Conservation (phyloP, 805 yeast species). For the Tetrapisispora namnaoensis region DNA sequence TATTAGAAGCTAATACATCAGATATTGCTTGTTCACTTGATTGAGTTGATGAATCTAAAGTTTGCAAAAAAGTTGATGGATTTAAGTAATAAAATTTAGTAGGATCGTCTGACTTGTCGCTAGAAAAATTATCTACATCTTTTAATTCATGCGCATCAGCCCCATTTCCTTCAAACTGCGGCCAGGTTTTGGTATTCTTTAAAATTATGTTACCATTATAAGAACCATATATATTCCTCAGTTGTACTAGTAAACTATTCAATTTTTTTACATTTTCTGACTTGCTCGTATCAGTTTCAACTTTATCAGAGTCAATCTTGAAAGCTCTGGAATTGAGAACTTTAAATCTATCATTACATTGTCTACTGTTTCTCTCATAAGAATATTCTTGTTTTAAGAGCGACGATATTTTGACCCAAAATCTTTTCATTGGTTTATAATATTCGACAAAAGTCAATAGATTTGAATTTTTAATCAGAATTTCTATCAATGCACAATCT, state of each 20-base stretch:
- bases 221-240: slow-evolving; percentile 11
- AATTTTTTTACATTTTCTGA: slow-evolving; percentile 6
- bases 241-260: slow-evolving; percentile 8
- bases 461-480: slow-evolving; percentile 13
- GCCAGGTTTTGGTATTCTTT: slow-evolving; percentile 1
- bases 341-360: slow-evolving; percentile 25
- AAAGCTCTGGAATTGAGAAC: slow-evolving; percentile 16
- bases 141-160: neutral
- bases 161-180: neutral
- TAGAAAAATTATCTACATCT: neutral
- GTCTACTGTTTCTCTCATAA: slow-evolving; percentile 21
- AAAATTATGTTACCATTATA: slow-evolving; percentile 18
- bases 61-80: neutral
- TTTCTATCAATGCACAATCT: slow-evolving; percentile 16
- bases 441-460: slow-evolving; percentile 18
- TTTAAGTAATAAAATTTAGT: neutral
- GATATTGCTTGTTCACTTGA: neutral
- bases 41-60: neutral
- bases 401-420: slow-evolving; percentile 20
- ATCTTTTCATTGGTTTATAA: slow-evolving; percentile 24
- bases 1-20: neutral
- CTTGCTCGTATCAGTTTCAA: neutral
- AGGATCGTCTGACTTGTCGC: neutral
- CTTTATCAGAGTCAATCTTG: slow-evolving; percentile 2
- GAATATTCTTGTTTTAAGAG: slow-evolving; percentile 12